Evolutionary conservation across 2,329 filamentous ascomycete genomes (phyloP), one percentile per base, ranked within the genome.

Genomic region (Fusarium virguliforme): DNA sequence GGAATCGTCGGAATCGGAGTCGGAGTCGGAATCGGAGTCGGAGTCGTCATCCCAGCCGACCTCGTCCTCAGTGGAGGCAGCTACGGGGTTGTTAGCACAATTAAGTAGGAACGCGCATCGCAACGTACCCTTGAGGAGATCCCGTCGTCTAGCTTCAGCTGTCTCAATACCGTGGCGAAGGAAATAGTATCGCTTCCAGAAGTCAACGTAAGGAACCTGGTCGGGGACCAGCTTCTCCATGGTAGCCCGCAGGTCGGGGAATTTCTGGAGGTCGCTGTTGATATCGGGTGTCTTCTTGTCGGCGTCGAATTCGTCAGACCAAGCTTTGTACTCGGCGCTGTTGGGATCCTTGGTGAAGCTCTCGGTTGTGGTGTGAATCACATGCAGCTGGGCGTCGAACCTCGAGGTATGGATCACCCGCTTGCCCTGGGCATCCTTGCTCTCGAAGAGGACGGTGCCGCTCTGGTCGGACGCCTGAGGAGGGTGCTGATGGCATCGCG

Each of bases 211-310:
- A 35, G 95, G 88, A n/a, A 98, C 93, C 74, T 90, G 89, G 81
- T 95, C 94, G 1, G 96, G 96, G n/a, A 99, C 96, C 61, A 97
- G 84, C 83, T 92, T 94, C 87, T 98, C 96, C 95, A 99, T 98
- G 0, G 94, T 94, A 28, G 87, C 83, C 74, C 95, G 87, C 75
- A 99, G 84, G 81, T 98, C 95, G 9, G 91, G 89, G 77, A 97
- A 97, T 79, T 92, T 94, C 72, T 95, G 91, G 73, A 99, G 80
- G 80, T 99, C 94, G 66, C 84, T 85, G 53, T 91, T 90, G 73
- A 99, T 97, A 59, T 91, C 91, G 18, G 91, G 91, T 2, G 96
- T 98, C 87, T 95, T 95, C 77, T 87, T 87, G 59, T 95, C 94
- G 13, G 93, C 89, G 74, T 95, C 89, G 78, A 98, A 98, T 0